Conservation (phyloP, 371 early-diverging fungal species). For the Apophysomyces elegans region DNA sequence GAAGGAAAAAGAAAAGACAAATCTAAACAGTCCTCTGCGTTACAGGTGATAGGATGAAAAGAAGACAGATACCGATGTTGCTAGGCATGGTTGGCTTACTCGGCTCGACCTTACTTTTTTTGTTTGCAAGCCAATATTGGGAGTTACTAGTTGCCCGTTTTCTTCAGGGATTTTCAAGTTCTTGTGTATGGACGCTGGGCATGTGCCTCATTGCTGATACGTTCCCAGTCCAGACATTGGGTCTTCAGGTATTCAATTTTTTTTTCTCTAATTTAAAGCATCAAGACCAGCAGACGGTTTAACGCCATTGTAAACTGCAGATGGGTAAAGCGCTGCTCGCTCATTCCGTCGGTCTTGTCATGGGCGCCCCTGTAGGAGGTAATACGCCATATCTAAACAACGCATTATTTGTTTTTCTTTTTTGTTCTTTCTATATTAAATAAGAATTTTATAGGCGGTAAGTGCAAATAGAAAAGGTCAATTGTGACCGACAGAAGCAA, state of each 20-base stretch:
- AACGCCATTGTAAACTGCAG: conserved; percentile 15
- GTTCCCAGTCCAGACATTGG: conserved; percentile 52
- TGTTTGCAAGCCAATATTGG: conserved; percentile 51
- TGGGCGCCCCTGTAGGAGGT: conserved; percentile 38
- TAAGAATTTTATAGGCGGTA: neutral
- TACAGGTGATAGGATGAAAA: conserved; percentile 27
- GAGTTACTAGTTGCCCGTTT: conserved; percentile 60
- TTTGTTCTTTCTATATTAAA: too few species aligned
- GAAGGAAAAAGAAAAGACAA: neutral
- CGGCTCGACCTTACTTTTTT: conserved; percentile 56
- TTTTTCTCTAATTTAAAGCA: too few species aligned
- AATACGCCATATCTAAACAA: too few species aligned
- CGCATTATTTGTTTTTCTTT: too few species aligned
- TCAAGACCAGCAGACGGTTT: neutral
- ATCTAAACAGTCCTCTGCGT: neutral
- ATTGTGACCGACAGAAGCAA: neutral
- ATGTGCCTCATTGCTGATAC: conserved; percentile 59
- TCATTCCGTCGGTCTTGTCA: conserved; percentile 57
- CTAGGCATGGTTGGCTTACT: conserved; percentile 54
- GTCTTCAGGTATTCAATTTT: conserved; percentile 29
- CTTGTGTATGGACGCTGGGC: conserved; percentile 59
- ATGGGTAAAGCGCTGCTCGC: conserved; percentile 60
- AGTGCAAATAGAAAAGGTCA: neutral
- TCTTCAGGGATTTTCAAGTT: conserved; percentile 61
- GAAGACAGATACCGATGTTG: conserved; percentile 60